These are phyloP conservation scores for Persicaria tinctoria DNA, from an alignment of 148 eudicot genomes.

Conservation along the genomic window DNA sequence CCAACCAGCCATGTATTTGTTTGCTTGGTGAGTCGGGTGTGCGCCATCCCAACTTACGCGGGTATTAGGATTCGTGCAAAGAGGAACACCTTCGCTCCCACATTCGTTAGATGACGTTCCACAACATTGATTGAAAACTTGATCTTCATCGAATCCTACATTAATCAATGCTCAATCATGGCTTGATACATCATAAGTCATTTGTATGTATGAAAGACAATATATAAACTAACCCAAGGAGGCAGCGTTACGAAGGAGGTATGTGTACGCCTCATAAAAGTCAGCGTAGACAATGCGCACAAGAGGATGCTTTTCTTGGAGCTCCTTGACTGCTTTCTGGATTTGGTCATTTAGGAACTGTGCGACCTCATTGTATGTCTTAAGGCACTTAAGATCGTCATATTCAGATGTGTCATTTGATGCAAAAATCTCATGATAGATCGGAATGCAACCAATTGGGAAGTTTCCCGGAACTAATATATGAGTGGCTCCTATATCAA, in stretches of 20 bases:
- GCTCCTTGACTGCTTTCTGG: constrained; percentile 10
- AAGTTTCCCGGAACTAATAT: constrained; percentile 25
- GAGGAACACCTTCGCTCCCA: not conserved
- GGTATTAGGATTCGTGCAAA: not conserved
- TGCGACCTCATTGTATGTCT: constrained; percentile 15
- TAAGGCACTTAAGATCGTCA: constrained; percentile 18
- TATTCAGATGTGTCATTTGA: not conserved
- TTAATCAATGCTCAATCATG: not conserved
- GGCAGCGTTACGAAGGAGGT: constrained; percentile 13
- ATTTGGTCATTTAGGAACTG: constrained; percentile 15
- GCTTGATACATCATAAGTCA: not conserved
- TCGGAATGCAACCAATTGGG: constrained; percentile 20
- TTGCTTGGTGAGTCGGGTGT: not conserved
- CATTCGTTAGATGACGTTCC: not conserved
- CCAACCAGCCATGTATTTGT: not conserved
- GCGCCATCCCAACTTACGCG: not conserved
- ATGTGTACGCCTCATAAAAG: constrained; percentile 12
- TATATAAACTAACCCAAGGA: constrained; percentile 12
- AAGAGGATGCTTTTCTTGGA: constrained; percentile 4
- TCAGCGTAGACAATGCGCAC: constrained; percentile 22
- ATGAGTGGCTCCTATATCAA: constrained; percentile 13
- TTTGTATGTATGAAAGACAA: not conserved
- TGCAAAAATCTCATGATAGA: not conserved
- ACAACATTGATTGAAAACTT: not conserved
- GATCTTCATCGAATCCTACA: not conserved